A percentile compares a stretch with the other conserved stretches of the same genome.
Evolutionary conservation across 1,139 yeast species (phyloP).

Genomic region (Yamadazyma jaroonii): DNA sequence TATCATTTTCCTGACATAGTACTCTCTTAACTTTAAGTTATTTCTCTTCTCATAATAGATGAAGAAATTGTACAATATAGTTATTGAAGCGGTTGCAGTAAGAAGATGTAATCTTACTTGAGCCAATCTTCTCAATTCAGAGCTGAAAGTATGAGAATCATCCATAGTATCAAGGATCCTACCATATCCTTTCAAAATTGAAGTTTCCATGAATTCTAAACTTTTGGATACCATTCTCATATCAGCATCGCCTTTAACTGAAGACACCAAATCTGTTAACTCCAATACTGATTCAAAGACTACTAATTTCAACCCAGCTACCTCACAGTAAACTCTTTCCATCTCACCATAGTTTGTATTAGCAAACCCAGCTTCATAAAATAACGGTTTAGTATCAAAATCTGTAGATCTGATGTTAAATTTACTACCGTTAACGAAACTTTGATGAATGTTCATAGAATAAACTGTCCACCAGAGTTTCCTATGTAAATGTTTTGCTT

Average conservation of each 20-base stretch:
- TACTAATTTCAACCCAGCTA: constrained; percentile 4
- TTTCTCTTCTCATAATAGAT: constrained; percentile 27
- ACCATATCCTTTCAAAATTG: constrained; percentile 15
- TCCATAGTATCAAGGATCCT: background rate
- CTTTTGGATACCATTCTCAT: constrained; percentile 20
- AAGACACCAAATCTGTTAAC: constrained; percentile 12
- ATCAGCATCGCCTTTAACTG: constrained; percentile 20
- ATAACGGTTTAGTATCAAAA: constrained; percentile 19
- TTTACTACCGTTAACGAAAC: constrained; percentile 23
- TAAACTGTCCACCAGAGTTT: constrained; percentile 33
- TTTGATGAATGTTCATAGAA: constrained; percentile 17
- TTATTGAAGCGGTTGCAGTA: constrained; percentile 23
- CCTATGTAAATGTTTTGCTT: constrained; percentile 28
- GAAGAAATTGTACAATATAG: constrained; percentile 25
- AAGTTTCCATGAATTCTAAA: constrained; percentile 27
- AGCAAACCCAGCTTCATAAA: constrained; percentile 10
- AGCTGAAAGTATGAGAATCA: constrained; percentile 4
- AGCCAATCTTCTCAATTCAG: constrained; percentile 8
- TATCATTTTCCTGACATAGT: constrained; percentile 30
- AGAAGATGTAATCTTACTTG: constrained; percentile 22
- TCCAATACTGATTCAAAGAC: background rate
- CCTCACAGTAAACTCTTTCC: constrained; percentile 17
- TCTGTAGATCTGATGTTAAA: constrained; percentile 10
- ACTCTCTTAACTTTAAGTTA: constrained; percentile 22
- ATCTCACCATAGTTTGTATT: constrained; percentile 24